These are phyloP conservation scores for Dothiorella sarmentorum DNA, from an alignment of 2,329 filamentous ascomycete genomes.

Conservation along the genomic window DNA sequence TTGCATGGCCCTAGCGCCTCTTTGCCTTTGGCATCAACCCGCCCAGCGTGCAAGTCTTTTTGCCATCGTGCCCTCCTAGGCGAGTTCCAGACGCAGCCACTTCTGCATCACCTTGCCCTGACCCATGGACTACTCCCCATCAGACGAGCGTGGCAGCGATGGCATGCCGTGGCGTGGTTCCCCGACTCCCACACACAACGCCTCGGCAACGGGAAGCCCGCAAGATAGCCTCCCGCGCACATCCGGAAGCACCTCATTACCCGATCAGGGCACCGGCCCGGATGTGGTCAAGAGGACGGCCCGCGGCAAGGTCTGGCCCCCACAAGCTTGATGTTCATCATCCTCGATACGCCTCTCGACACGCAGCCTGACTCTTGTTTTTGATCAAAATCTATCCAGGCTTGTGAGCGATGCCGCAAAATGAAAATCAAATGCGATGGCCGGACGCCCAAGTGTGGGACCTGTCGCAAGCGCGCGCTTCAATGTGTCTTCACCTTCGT, in stretches of 20 bases:
- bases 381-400: neutral
- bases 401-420: neutral
- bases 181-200: neutral
- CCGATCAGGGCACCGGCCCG: neutral
- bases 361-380: neutral
- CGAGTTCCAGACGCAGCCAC: neutral
- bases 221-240: neutral
- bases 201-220: neutral
- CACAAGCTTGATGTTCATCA: neutral
- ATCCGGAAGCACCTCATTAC: neutral
- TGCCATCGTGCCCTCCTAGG: neutral
- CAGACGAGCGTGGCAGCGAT: neutral
- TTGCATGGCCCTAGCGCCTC: constrained; percentile 6
- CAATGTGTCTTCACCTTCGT: neutral
- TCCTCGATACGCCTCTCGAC: neutral
- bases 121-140: neutral
- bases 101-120: neutral
- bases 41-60: neutral
- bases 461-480: constrained; percentile 7
- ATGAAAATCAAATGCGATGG: constrained; percentile 15
- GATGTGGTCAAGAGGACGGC: neutral
- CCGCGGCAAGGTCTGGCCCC: neutral
- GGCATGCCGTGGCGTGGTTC: neutral
- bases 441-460: neutral
- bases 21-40: neutral